Conservation (phyloP, 768 basidiomycete genomes). For the Cantharellus anzutake region DNA sequence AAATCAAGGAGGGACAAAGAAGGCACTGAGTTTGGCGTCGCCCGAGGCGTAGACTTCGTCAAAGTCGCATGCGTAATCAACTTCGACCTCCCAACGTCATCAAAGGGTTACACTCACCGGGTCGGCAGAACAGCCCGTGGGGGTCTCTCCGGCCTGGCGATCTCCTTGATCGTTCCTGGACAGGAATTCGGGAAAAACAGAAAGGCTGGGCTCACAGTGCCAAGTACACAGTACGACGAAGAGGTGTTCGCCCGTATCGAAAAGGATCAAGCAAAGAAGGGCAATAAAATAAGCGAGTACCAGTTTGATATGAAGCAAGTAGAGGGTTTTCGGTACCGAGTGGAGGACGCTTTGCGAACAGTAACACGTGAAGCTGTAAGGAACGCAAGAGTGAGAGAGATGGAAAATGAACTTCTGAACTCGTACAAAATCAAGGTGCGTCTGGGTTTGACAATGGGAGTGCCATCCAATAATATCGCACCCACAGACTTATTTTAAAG, state of each 20-base stretch:
- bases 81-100: slow-evolving; percentile 85
- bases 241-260: slow-evolving; percentile 58
- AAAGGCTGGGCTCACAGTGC: slow-evolving; percentile 36
- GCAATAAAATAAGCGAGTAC: slow-evolving; percentile 61
- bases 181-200: slow-evolving; percentile 57
- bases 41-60: slow-evolving; percentile 90
- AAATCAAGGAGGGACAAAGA: slow-evolving; percentile 20
- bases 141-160: slow-evolving; percentile 76
- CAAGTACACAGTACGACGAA: slow-evolving; percentile 60
- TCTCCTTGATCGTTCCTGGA: slow-evolving; percentile 68
- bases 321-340: slow-evolving; percentile 91
- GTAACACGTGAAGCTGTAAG: slow-evolving; percentile 74
- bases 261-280: slow-evolving; percentile 43
- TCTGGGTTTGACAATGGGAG: background rate
- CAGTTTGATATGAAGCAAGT: slow-evolving; percentile 91
- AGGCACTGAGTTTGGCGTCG: slow-evolving; percentile 80
- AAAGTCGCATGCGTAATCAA: slow-evolving; percentile 95
- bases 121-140: slow-evolving; percentile 95
- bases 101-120: slow-evolving; percentile 83
- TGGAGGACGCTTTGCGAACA: slow-evolving; percentile 85
- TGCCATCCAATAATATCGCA: slow-evolving; percentile 1
- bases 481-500: slow-evolving; percentile 83
- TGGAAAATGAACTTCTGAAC: slow-evolving; percentile 84
- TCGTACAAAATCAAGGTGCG: slow-evolving; percentile 90
- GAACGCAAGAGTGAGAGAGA: slow-evolving; percentile 84